Evolutionary conservation across 495 filamentous ascomycete genomes (phyloP), one percentile per base, ranked within the genome.

Genomic region (Cryomyces minteri): DNA sequence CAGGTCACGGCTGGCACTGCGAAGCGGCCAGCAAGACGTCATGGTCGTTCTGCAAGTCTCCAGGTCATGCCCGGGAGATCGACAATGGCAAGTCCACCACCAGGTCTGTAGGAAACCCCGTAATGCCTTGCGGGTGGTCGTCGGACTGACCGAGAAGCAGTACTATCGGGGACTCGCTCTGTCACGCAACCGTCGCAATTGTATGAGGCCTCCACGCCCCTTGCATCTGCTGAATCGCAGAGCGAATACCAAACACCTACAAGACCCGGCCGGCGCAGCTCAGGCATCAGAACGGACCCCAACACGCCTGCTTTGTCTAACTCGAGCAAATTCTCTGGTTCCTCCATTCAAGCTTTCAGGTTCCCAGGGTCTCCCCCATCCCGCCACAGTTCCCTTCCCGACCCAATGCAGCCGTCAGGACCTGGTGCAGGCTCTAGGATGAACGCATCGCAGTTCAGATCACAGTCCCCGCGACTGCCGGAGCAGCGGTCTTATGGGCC

Each of bases 31-130:
- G 46, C 47, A 29, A 73, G 73, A 54, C 71, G 76, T 3, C 87
- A 94, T 71, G 77, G 71, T 18, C 72, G 87, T 39, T 86, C 86
- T 43, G 78, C 84, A 4, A 94, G 87, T 65, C 65, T 94, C 45
- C 87, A 94, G 57, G 76, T 86, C 45, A 51, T 76, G 31, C 75
- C 85, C 32, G 53, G 50, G 25, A 44, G 44, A 25, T 25, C 18
- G 18, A 25, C 2, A 25, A 25, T 25, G 18, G 18, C 18, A 25
- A 25, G 18, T 25, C 18, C 18, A 25, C 18, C 18, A 25, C 18
- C 18, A 25, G 18, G 18, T 25, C 18, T 25, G 18, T 25, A 25
- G 2, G 18, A 25, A 25, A 25, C 18, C 18, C 18, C 18, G 54
- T 43, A n/a, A 50, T 31, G 12, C 9, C 34, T 38, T 38, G 34